Conservation (phyloP, 768 basidiomycete species). For the Ramaria sp. region DNA sequence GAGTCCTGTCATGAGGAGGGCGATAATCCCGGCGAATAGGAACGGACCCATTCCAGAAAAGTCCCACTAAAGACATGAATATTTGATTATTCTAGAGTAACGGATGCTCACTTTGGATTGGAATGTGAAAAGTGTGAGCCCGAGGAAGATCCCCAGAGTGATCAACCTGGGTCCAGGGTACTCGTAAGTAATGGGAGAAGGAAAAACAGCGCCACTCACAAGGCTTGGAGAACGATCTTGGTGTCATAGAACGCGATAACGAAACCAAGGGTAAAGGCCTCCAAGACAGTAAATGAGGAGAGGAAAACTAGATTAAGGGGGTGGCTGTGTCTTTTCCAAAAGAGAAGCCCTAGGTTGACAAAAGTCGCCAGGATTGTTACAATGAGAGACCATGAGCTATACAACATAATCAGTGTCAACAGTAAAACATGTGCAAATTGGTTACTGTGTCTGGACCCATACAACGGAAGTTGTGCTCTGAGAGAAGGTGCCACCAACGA, state of each 20-base stretch:
- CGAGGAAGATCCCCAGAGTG: conserved; percentile 87
- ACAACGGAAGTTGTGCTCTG: conserved; percentile 45
- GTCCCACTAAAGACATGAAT: conserved; percentile 53
- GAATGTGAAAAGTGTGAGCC: conserved; percentile 88
- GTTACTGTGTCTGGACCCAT: conserved; percentile 42
- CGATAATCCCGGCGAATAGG: conserved; percentile 77
- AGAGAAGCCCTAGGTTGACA: conserved; percentile 68
- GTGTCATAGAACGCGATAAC: conserved; percentile 69
- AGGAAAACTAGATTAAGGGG: conserved; percentile 83
- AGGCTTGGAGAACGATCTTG: conserved; percentile 71
- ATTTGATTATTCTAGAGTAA: neutral
- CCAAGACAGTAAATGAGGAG: conserved; percentile 80
- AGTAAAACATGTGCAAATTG: neutral
- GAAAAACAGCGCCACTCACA: conserved; percentile 36
- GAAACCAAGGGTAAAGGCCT: conserved; percentile 85
- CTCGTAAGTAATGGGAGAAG: conserved; percentile 8
- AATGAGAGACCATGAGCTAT: conserved; percentile 71
- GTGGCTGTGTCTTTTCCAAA: conserved; percentile 88
- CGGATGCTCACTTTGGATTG: conserved; percentile 68
- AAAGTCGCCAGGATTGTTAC: conserved; percentile 71
- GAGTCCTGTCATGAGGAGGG: conserved; percentile 69
- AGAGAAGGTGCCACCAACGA: conserved; percentile 66
- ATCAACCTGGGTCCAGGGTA: conserved; percentile 44
- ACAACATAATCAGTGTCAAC: neutral
- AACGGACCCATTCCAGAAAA: conserved; percentile 89